These are phyloP conservation scores for Aureobasidium melanogenum DNA, from an alignment of 2,329 filamentous ascomycete species.

Conservation along the genomic window DNA sequence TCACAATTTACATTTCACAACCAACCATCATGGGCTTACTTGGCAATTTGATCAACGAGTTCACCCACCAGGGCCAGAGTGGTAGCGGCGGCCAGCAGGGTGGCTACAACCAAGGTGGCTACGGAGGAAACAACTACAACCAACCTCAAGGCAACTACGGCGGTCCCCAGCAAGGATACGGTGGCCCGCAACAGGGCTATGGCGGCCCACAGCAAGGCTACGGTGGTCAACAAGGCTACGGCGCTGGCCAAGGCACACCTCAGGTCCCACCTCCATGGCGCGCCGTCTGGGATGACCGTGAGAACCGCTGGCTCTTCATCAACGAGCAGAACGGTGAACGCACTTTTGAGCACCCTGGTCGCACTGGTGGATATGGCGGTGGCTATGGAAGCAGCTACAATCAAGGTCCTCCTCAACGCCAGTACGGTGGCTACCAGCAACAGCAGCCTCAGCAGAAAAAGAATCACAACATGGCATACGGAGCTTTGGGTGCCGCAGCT, in stretches of 20 bases:
- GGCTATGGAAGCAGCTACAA: slow-evolving; percentile 16
- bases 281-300: slow-evolving; percentile 35
- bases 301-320: slow-evolving; percentile 36
- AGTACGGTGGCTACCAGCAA: slow-evolving; percentile 11
- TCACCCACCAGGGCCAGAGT: slow-evolving; percentile 15
- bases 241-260: slow-evolving; percentile 15
- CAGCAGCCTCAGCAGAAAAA: neutral
- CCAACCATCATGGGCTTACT: slow-evolving; percentile 20
- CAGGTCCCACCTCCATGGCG: slow-evolving; percentile 35
- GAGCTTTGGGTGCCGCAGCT: slow-evolving; percentile 31
- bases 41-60: slow-evolving; percentile 23
- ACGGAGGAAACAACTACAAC: slow-evolving; percentile 2
- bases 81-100: slow-evolving; percentile 15
- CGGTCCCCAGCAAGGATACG: slow-evolving; percentile 15
- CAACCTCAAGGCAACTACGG: slow-evolving; percentile 9
- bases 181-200: neutral
- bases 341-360: slow-evolving; percentile 30
- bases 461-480: slow-evolving; percentile 27
- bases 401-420: slow-evolving; percentile 14
- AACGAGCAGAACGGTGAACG: slow-evolving; percentile 39
- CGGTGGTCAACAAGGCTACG: slow-evolving; percentile 11
- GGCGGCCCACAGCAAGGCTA: slow-evolving; percentile 14
- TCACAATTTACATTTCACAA: neutral
- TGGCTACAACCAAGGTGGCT: neutral
- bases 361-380: slow-evolving; percentile 13